Conservation (phyloP, 1,139 yeast genomes). For the Candida glucosophila region DNA sequence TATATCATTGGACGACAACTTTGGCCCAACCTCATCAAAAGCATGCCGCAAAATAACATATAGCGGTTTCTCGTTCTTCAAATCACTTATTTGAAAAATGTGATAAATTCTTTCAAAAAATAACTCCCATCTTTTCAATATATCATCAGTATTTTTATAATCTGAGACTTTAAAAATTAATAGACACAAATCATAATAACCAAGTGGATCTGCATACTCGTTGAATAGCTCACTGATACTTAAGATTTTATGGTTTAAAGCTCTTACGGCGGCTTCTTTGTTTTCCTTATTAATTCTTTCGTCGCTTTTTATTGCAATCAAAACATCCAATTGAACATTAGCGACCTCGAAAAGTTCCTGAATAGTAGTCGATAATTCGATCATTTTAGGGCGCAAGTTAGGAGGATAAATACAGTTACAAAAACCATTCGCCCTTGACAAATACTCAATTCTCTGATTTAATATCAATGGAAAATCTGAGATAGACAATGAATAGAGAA, state of each 20-base stretch:
- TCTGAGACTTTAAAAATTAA: slow-evolving; percentile 77
- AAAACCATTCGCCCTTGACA: slow-evolving; percentile 89
- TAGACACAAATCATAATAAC: slow-evolving; percentile 76
- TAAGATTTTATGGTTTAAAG: slow-evolving; percentile 57
- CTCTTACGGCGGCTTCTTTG: slow-evolving; percentile 38
- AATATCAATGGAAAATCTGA: slow-evolving; percentile 66
- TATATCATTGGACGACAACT: slow-evolving; percentile 44
- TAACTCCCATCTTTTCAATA: slow-evolving; percentile 63
- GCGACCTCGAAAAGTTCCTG: slow-evolving; percentile 85
- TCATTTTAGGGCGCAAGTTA: slow-evolving; percentile 65
- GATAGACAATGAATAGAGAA: slow-evolving; percentile 63
- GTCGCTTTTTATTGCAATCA: slow-evolving; percentile 54
- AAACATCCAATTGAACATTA: slow-evolving; percentile 75
- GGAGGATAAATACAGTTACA: slow-evolving; percentile 83
- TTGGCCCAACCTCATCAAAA: slow-evolving; percentile 37
- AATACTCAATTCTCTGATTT: slow-evolving; percentile 72
- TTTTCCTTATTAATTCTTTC: slow-evolving; percentile 41
- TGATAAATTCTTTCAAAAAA: slow-evolving; percentile 42
- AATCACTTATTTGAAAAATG: slow-evolving; percentile 20
- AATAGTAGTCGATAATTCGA: slow-evolving; percentile 58
- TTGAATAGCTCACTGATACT: slow-evolving; percentile 77
- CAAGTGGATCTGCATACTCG: slow-evolving; percentile 79
- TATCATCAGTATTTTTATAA: slow-evolving; percentile 64
- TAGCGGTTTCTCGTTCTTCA: slow-evolving; percentile 28
- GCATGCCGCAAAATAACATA: slow-evolving; percentile 29